phyloP scores from a whole-genome alignment of 2,329 filamentous ascomycete genomes.

The Ophiostoma triangulosporum region DNA sequence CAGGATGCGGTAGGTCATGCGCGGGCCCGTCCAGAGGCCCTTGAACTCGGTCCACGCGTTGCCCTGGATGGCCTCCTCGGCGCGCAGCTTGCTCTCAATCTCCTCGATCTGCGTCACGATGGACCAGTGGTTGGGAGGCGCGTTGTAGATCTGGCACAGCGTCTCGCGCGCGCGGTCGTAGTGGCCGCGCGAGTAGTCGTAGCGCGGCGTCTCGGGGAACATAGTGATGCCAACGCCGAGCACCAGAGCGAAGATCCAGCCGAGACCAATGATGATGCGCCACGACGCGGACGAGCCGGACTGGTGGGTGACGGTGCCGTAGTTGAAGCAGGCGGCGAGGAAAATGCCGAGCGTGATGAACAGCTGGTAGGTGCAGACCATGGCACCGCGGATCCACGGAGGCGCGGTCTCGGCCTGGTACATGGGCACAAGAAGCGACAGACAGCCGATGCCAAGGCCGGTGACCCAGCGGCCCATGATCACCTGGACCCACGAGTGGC shows the following conservation, averaged over 20 bases:
- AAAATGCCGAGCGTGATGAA: constrained; percentile 61
- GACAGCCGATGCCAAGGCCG: constrained; percentile 52
- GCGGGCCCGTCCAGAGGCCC: constrained; percentile 48
- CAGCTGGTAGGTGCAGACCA: constrained; percentile 59
- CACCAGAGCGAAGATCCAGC: constrained; percentile 37
- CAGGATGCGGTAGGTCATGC: constrained; percentile 48
- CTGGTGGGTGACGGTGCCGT: constrained; percentile 31
- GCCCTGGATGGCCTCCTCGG: constrained; percentile 30
- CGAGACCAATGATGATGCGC: constrained; percentile 47
- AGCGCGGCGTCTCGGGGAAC: constrained; percentile 44
- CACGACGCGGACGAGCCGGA: constrained; percentile 33
- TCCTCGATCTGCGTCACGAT: constrained; percentile 11
- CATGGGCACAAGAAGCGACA: constrained; percentile 45
- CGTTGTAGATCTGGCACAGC: constrained; percentile 10
- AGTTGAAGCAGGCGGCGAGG: constrained; percentile 34
- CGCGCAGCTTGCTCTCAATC: constrained; percentile 18
- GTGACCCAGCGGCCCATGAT: constrained; percentile 51
- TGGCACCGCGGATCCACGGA: constrained; percentile 46
- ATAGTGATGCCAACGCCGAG: constrained; percentile 38
- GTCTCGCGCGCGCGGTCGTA: constrained; percentile 9
- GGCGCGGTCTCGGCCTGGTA: constrained; percentile 50
- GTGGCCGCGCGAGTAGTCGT: constrained; percentile 9
- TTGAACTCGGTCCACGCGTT: constrained; percentile 35
- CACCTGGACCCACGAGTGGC: constrained; percentile 44
- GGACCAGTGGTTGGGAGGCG: constrained; percentile 8